A percentile compares a stretch with the other conserved stretches of the same genome.
Evolutionary conservation across 2,329 filamentous ascomycete species (phyloP).

Genomic region (Ophiostoma perfectum): DNA sequence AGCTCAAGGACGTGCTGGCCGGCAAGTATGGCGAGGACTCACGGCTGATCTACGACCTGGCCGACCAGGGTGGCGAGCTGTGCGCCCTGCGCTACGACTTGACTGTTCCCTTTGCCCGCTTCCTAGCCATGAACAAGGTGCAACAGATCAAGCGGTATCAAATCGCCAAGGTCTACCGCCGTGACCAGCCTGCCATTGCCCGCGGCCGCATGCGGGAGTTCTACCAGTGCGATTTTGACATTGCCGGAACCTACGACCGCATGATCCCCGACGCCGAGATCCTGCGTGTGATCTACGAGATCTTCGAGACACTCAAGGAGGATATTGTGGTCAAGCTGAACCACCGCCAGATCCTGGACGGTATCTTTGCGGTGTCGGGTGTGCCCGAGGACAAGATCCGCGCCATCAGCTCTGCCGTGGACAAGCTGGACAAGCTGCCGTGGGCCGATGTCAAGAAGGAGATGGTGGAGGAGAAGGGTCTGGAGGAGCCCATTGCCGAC

Average conservation of each 20-base stretch:
- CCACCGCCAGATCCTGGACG: slow-evolving; percentile 89
- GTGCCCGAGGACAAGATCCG: slow-evolving; percentile 83
- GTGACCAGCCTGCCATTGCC: slow-evolving; percentile 57
- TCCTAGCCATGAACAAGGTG: slow-evolving; percentile 85
- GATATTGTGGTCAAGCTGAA: slow-evolving; percentile 89
- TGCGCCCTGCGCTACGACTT: slow-evolving; percentile 77
- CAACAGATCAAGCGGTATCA: slow-evolving; percentile 89
- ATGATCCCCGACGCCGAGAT: slow-evolving; percentile 94
- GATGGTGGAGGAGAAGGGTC: slow-evolving; percentile 88
- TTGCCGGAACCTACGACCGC: slow-evolving; percentile 78
- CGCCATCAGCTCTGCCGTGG: slow-evolving; percentile 84
- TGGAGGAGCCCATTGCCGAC: slow-evolving; percentile 71
- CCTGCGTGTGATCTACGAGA: slow-evolving; percentile 74
- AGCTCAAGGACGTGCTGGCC: slow-evolving; percentile 64
- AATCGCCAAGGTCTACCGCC: slow-evolving; percentile 80
- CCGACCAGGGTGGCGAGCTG: slow-evolving; percentile 76
- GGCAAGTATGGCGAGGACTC: slow-evolving; percentile 61
- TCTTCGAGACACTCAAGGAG: slow-evolving; percentile 67
- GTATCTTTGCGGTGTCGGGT: slow-evolving; percentile 84
- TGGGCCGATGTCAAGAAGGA: slow-evolving; percentile 88
- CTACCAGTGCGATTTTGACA: slow-evolving; percentile 96
- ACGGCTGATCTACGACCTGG: slow-evolving; percentile 66
- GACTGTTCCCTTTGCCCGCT: slow-evolving; percentile 63
- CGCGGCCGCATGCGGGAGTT: slow-evolving; percentile 94
- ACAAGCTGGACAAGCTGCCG: slow-evolving; percentile 88